Evolutionary conservation across 345 rosid genomes (phyloP).

Genomic region (Rhodomyrtus tomentosa): DNA sequence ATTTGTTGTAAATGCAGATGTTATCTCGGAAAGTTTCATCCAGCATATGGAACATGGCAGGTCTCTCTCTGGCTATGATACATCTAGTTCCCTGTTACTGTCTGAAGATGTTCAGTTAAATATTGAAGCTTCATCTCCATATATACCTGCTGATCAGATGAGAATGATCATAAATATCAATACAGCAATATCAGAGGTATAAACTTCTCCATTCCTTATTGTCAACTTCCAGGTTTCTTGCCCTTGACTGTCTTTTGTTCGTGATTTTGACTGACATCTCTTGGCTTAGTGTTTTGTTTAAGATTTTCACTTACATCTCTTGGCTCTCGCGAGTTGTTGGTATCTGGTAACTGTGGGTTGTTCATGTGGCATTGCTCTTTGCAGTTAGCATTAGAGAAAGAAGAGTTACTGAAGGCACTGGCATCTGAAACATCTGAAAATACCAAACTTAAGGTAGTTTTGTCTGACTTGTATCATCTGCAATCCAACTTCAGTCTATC

Average conservation of each 20-base stretch:
- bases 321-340: background rate
- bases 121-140: slow-evolving; percentile 43
- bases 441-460: slow-evolving; percentile 60
- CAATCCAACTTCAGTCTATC: background rate
- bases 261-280: background rate
- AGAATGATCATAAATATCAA: slow-evolving; percentile 65
- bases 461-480: background rate
- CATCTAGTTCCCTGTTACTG: slow-evolving; percentile 17
- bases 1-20: slow-evolving; percentile 13
- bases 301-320: background rate
- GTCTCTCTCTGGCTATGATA: slow-evolving; percentile 24
- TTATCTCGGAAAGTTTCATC: slow-evolving; percentile 18
- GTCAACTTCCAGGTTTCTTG: background rate
- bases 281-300: background rate
- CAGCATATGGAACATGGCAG: slow-evolving; percentile 22
- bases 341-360: background rate
- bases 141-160: slow-evolving; percentile 76
- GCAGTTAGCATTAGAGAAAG: slow-evolving; percentile 83
- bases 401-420: slow-evolving; percentile 68
- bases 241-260: background rate
- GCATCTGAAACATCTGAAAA: slow-evolving; percentile 62
- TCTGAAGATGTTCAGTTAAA: slow-evolving; percentile 30
- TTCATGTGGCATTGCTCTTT: slow-evolving; percentile 5
- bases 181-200: slow-evolving; percentile 66
- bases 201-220: background rate